Base-by-base conservation (phyloP, 164 flowering plant species). In the Euptelea pleiosperma region DNA sequence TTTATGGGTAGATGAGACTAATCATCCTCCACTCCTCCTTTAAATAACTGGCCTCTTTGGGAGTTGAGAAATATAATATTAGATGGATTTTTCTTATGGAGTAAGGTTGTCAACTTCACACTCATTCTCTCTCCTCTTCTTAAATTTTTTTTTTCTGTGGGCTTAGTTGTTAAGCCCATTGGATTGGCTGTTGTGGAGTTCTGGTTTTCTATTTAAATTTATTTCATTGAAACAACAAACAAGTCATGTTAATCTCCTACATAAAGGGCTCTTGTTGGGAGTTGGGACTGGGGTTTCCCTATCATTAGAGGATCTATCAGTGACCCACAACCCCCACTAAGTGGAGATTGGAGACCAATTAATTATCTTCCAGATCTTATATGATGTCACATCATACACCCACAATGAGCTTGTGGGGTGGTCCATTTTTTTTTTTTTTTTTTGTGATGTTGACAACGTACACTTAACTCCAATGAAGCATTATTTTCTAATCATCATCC, bases 1-100 rank as follows among this genome's bases (percentile, higher is more conserved):
- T 49, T 43, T 19, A 6, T 12, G 34, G 34, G 6, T 62, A 51
- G 49, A 37, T 59, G 41, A 61, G 57, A 26, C 47, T 55, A 62
- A 65, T 64, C 64, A 66, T 64, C 58, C 60, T 69, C 55, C 70
- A 61, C 61, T 62, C 62, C 40, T 49, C 37, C 16, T 46, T 70
- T 52, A 35, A 47, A 30, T 53, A 9, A 16, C 11, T 35, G 36
- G 39, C 44, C 40, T 52, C 52, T 48, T 50, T 46, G 34, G 6
- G n/a, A 21, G 34, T 2, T 15, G 21, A 6, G 30, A 16, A 12
- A n/a, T 24, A 37, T 40, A 15, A 12, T 46, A 46, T 25, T 12
- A 7, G 16, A 24, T 25, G 51, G 9, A 25, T n/a, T 25, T 25
- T 46, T 46, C 51, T 46, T 46, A 3, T 24, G 51, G 16, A 24